Conservation (phyloP, 2,329 filamentous ascomycete species). For the Setomelanomma holmii region DNA sequence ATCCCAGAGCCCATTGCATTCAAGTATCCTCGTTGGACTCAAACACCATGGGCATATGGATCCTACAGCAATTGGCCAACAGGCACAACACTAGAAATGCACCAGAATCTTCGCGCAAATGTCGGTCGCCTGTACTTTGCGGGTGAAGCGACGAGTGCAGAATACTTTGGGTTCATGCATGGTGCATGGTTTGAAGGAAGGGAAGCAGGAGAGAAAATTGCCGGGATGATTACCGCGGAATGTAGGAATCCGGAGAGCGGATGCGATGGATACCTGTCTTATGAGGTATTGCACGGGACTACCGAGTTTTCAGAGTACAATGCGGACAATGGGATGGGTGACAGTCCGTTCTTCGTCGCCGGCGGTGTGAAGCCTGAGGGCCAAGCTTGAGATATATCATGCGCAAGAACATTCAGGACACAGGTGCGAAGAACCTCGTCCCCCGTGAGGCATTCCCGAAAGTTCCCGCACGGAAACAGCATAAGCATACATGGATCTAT, state of each 20-base stretch:
- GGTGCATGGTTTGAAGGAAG: conserved; percentile 47
- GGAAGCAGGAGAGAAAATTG: conserved; percentile 42
- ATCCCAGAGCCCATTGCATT: conserved; percentile 68
- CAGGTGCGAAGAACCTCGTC: too few species aligned
- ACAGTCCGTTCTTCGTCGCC: conserved; percentile 28
- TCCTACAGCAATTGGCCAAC: conserved; percentile 74
- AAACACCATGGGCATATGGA: conserved; percentile 61
- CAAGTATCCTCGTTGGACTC: conserved; percentile 66
- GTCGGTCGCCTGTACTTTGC: conserved; percentile 68
- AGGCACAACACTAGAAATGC: conserved; percentile 68
- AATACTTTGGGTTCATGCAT: conserved; percentile 72
- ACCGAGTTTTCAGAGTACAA: conserved; percentile 37
- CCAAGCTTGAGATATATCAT: too few species aligned
- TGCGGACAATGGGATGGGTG: conserved; percentile 39
- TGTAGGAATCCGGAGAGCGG: conserved; percentile 32
- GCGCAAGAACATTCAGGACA: too few species aligned
- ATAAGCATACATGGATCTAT: too few species aligned
- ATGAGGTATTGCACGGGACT: conserved; percentile 42
- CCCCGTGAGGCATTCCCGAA: too few species aligned
- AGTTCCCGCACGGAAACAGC: too few species aligned
- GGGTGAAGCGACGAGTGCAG: conserved; percentile 67
- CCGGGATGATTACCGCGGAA: conserved; percentile 31
- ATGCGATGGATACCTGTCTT: conserved; percentile 36
- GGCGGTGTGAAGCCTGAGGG: too few species aligned
- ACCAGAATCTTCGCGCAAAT: conserved; percentile 73